Base-by-base conservation (phyloP, 1,139 yeast genomes). In the Suhomyces anneliseae region DNA sequence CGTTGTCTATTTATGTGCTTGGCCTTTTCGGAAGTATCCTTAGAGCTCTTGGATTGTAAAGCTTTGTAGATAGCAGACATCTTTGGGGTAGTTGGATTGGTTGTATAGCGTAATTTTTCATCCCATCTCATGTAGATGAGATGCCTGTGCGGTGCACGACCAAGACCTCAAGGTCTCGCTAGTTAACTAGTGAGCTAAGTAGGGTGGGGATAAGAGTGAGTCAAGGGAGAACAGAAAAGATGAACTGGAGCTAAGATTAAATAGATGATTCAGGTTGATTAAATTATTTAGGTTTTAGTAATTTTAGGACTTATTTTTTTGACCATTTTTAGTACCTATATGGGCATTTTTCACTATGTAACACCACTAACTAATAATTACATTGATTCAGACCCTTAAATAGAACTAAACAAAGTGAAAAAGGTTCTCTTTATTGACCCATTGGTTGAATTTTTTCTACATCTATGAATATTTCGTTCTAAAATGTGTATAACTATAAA, bases 1-100 rank as follows among this genome's bases (percentile, higher is more conserved):
- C 93, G 80, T 66, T 88, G 95, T 68, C 85, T 84, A 66, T 87
- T 87, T 66, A 82, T 78, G 62, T 81, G 82, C 56, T 77, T 74
- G 56, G 78, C 64, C 60, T 73, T 76, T 44, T 76, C 82, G n/a
- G 76, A 60, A 27, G 69, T 61, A 43, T 70, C 78, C 58, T 69
- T 73, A 44, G 70, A 71, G 45, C 69, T 54, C 56, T 76, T 75
- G 49, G 80, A 72, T 49, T 86, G 82, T 55, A 87, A 72, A 27
- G 92, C 87, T 67, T 86, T 87, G 72, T 81, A 83, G 45, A 83
- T 75, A 45, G 87, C 80, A 31, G 87, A 81, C 87, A 82, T 82
- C 36, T 35, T 35, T 36, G 15, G 15, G 45, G 11, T 33, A 34
- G 14, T 12, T 19, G 7, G 39, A 27, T n/a, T 37, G n/a, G 27